A percentile compares a stretch with the other conserved stretches of the same genome.
Conservation (phyloP, 1,139 yeast species). For the Pichia kudriavzevii region DNA sequence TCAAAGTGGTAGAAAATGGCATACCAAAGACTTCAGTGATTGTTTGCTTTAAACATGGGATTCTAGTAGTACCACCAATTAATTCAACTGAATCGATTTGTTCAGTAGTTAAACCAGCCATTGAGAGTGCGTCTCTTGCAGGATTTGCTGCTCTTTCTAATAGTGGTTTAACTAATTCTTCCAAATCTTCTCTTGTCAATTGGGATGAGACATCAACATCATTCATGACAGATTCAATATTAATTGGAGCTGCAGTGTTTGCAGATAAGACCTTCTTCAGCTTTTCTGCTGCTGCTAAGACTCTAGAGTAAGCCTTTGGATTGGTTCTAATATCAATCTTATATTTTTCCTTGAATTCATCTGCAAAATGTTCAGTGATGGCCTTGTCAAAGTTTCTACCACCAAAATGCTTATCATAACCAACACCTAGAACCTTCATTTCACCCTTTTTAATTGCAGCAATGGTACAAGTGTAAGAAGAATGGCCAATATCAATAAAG, state of each 20-base stretch:
- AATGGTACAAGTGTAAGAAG: constrained; percentile 84
- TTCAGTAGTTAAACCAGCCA: constrained; percentile 62
- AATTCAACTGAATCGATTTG: constrained; percentile 89
- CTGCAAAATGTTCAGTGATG: constrained; percentile 90
- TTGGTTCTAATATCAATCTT: constrained; percentile 86
- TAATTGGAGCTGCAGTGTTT: constrained; percentile 89
- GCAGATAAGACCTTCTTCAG: constrained; percentile 96
- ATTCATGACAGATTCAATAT: constrained; percentile 93
- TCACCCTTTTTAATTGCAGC: constrained; percentile 96
- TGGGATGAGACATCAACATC: constrained; percentile 93
- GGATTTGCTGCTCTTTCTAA: constrained; percentile 71
- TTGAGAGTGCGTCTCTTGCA: constrained; percentile 71
- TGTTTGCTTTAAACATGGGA: constrained; percentile 82
- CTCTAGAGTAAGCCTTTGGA: constrained; percentile 94
- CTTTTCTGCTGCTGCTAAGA: constrained; percentile 83
- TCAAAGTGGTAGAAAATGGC: constrained; percentile 86
- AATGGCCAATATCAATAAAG: constrained; percentile 94
- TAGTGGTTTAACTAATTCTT: constrained; percentile 78
- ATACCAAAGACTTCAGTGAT: constrained; percentile 77
- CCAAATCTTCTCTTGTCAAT: constrained; percentile 86
- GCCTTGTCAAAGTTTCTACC: constrained; percentile 95
- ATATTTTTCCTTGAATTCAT: constrained; percentile 83
- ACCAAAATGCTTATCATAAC: constrained; percentile 94
- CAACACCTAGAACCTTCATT: constrained; percentile 84
- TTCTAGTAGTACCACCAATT: constrained; percentile 98